Evolutionary conservation across 139 green algal genomes (phyloP), one percentile per base, ranked within the genome.

Genomic region (Spirogloea muscicola): DNA sequence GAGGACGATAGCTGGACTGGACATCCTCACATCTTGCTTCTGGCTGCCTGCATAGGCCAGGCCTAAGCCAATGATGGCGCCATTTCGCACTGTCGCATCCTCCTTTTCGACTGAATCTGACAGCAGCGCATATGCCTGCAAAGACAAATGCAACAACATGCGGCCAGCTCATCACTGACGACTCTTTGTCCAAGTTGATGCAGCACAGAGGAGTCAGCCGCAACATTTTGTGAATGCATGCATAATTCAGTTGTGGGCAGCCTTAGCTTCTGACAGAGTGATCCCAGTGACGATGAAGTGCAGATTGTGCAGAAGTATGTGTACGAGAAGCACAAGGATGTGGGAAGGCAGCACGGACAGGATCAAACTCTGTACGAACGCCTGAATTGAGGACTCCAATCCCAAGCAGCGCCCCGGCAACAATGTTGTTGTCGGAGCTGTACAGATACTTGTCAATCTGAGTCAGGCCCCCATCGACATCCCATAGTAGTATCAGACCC

Each of bases 401-500:
- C 2, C 87, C 94, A 38, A 99, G 84, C 78, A 97, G 80, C 0
- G 92, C 93, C 7, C 94, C 94, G 31, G 92, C 91, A 27, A 86
- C 67, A 40, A 89, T 77, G 29, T 85, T 69, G 49, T 83, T 81
- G 80, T 98, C 94, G 10, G 83, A 90, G 51, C 69, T 88, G 83
- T 99, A 99, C 6, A 98, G 84, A 82, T 96, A 99, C 84, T 95
- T 95, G 89, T 99, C 94, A 33, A 98, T 92, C 72, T 95, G 87
- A 0, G 93, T 90, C 58, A 99, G 84, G 39, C 94, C 94, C 1
- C 92, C 93, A 74, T 97, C 94, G 38, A 98, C 89, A 70, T 99
- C 94, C 94, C 94, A 99, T 79, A 97, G 81, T 36, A 90, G 88
- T 72, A 99, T 90, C 52, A 87, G 74, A 39, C 90, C 90, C 40